phyloP scores from a whole-genome alignment of 192 early-diverging fungal genomes.

The Piromyces finnis region DNA sequence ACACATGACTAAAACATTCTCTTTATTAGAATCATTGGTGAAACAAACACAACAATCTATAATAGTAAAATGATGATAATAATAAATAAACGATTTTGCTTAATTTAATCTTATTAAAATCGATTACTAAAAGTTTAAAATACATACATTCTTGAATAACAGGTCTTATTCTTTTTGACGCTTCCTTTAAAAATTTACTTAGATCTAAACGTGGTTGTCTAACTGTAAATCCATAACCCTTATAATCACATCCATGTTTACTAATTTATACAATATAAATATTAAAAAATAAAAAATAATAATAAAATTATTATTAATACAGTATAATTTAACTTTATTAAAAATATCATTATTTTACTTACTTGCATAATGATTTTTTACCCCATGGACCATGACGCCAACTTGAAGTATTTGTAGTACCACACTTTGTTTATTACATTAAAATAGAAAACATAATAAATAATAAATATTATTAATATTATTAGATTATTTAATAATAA shows the following conservation, averaged over 20 bases:
- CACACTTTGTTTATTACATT: background rate
- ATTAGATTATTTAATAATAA: no score
- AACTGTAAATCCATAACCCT: slow-evolving; percentile 81
- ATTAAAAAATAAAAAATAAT: no score
- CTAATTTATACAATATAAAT: slow-evolving; percentile 5
- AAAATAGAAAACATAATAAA: no score
- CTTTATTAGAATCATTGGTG: background rate
- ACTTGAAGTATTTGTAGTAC: slow-evolving; percentile 38
- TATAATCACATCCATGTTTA: slow-evolving; percentile 90
- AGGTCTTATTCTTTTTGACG: slow-evolving; percentile 60
- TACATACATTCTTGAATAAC: slow-evolving; percentile 67
- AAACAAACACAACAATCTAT: background rate
- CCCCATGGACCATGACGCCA: slow-evolving; percentile 85
- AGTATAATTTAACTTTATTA: no score
- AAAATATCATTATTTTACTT: slow-evolving; percentile 11
- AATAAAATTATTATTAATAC: no score
- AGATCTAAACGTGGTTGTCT: slow-evolving; percentile 74
- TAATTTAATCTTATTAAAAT: no score
- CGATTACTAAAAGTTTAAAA: background rate
- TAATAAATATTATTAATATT: no score
- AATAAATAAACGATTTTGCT: no score
- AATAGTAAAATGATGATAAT: background rate
- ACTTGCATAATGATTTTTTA: slow-evolving; percentile 84
- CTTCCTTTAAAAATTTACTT: slow-evolving; percentile 50
- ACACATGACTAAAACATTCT: background rate